These are phyloP conservation scores for Alternaria arbusti DNA, from an alignment of 2,329 filamentous ascomycete genomes.

Conservation along the genomic window DNA sequence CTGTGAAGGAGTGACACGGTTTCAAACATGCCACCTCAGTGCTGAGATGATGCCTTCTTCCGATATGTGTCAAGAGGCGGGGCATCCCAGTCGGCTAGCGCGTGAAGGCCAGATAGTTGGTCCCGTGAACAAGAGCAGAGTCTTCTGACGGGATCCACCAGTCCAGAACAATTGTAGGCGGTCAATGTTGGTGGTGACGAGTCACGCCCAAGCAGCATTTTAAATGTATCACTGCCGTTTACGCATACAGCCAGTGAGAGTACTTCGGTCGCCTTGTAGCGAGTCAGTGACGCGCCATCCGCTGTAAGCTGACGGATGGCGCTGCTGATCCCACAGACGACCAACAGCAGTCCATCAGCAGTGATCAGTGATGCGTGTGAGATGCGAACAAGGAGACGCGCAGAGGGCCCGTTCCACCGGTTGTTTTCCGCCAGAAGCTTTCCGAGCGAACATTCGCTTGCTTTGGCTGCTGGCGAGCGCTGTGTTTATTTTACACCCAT, in stretches of 20 bases:
- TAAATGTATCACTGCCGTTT: neutral
- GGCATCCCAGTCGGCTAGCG: neutral
- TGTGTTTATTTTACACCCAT: neutral
- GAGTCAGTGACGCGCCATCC: neutral
- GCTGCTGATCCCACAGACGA: neutral
- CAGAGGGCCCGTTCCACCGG: neutral
- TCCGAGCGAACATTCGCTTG: neutral
- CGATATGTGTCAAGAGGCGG: neutral
- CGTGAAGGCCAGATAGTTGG: neutral
- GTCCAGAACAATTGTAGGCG: neutral
- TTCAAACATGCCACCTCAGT: neutral
- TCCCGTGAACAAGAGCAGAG: neutral
- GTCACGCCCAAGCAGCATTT: neutral
- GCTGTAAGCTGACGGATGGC: constrained; percentile 1
- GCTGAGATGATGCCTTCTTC: neutral
- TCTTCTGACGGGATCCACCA: neutral
- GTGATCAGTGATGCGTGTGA: neutral
- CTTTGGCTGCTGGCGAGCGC: neutral
- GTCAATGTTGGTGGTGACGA: neutral
- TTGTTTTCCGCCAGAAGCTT: neutral
- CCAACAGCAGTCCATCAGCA: neutral
- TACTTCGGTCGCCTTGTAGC: neutral
- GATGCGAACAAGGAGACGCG: neutral
- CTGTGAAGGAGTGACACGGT: neutral
- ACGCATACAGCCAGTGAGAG: neutral